Evolutionary conservation across 495 filamentous ascomycete species (phyloP).

Genomic region (Ascobolus immersus): DNA sequence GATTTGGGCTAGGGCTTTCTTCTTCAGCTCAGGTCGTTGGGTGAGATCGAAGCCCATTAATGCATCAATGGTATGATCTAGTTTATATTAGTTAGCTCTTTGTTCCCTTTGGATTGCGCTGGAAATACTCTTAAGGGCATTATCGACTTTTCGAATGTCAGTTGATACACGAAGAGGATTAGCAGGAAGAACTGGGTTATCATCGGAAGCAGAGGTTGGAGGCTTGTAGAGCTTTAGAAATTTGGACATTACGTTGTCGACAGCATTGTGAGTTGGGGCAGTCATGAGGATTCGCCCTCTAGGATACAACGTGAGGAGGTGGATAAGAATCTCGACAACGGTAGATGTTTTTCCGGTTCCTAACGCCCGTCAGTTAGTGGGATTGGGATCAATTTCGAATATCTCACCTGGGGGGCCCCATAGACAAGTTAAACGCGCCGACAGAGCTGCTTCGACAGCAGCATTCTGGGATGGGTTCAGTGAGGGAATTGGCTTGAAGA

Average conservation of each 20-base stretch:
- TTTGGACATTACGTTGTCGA: slow-evolving; percentile 26
- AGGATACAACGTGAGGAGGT: slow-evolving; percentile 15
- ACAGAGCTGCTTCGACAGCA: slow-evolving; percentile 20
- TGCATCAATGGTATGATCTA: slow-evolving; percentile 26
- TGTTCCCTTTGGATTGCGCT: too few relatives aligned
- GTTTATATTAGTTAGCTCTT: too few relatives aligned
- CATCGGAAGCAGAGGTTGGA: too few relatives aligned
- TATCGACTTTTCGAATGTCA: slow-evolving; percentile 22
- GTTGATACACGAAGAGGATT: slow-evolving; percentile 24
- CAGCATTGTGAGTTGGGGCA: slow-evolving; percentile 28
- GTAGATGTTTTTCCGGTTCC: slow-evolving; percentile 30
- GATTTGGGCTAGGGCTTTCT: slow-evolving; percentile 21
- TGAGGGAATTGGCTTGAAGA: slow-evolving; percentile 2
- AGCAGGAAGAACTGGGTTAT: too few relatives aligned
- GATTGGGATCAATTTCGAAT: too few relatives aligned
- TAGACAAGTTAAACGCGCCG: slow-evolving; percentile 19
- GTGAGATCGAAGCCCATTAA: slow-evolving; percentile 24
- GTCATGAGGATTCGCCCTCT: slow-evolving; percentile 20
- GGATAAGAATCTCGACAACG: slow-evolving; percentile 21
- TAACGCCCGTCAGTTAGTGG: too few relatives aligned
- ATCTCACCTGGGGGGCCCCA: slow-evolving; percentile 31
- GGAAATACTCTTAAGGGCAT: too few relatives aligned
- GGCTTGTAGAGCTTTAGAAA: too few relatives aligned
- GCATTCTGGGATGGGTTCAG: slow-evolving; percentile 24
- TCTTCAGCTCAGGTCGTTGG: slow-evolving; percentile 15